phyloP scores from a whole-genome alignment of 371 early-diverging fungal genomes.

The Ordospora colligata region DNA sequence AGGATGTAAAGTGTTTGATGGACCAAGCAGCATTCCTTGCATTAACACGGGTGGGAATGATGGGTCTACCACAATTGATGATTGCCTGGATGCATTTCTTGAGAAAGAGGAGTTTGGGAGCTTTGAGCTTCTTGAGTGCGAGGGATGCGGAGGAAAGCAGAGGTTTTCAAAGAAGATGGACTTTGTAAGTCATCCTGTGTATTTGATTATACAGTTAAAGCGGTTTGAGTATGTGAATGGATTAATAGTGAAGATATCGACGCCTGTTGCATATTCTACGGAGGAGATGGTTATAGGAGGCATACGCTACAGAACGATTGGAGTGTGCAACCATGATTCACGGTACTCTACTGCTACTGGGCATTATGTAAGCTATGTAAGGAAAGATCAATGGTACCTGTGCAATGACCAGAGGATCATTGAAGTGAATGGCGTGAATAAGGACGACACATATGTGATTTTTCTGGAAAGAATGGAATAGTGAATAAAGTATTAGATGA shows the following conservation, averaged over 20 bases:
- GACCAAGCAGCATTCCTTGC: background rate
- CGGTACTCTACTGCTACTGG: constrained; percentile 28
- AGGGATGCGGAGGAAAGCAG: constrained; percentile 69
- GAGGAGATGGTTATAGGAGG: background rate
- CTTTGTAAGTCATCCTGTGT: constrained; percentile 72
- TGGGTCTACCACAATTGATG: background rate
- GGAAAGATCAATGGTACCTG: constrained; percentile 42
- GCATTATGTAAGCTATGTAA: constrained; percentile 51
- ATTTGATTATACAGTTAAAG: constrained; percentile 77
- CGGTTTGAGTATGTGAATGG: constrained; percentile 71
- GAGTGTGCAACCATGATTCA: constrained; percentile 37
- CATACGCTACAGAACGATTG: constrained; percentile 22
- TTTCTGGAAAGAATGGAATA: constrained; percentile 39
- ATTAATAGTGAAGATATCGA: constrained; percentile 68
- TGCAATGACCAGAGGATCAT: constrained; percentile 48
- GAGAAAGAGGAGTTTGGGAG: constrained; percentile 71
- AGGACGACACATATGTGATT: constrained; percentile 51
- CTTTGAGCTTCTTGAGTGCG: constrained; percentile 73
- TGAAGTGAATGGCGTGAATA: constrained; percentile 11
- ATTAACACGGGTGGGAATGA: background rate
- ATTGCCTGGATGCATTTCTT: constrained; percentile 69
- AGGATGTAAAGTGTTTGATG: background rate
- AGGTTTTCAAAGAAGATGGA: constrained; percentile 73
- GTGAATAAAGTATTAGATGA: background rate
- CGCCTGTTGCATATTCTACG: constrained; percentile 66